Evolutionary conservation across 257 asterid genomes (phyloP).

Genomic region (Petunia axillaris): DNA sequence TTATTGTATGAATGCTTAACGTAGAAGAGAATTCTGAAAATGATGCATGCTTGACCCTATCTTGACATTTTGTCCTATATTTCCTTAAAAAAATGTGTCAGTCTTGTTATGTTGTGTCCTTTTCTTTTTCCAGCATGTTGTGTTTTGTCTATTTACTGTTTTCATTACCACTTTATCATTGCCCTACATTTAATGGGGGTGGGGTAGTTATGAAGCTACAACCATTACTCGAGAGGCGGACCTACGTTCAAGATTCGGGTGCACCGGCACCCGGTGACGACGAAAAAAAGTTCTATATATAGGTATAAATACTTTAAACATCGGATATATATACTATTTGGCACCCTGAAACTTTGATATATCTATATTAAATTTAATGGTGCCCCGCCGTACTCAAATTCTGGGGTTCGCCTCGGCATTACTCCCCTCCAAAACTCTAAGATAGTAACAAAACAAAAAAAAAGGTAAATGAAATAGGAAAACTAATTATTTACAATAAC

Average conservation of each 20-base stretch:
- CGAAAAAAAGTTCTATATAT: no score
- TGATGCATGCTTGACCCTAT: neutral
- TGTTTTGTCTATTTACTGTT: neutral
- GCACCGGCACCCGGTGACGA: no score
- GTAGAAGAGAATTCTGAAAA: neutral
- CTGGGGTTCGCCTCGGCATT: neutral
- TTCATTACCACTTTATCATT: no score
- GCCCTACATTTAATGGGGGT: no score
- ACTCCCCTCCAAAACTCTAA: slow-evolving; percentile 28
- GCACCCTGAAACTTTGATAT: no score
- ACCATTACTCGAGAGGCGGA: no score
- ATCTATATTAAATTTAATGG: no score
- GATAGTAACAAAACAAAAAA: neutral
- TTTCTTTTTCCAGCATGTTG: neutral
- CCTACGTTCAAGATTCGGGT: no score
- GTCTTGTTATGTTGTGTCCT: neutral
- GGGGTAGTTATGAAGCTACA: no score
- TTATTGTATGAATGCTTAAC: neutral
- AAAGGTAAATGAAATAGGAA: neutral
- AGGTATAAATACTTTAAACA: no score
- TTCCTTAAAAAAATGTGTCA: neutral
- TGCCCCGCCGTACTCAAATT: no score
- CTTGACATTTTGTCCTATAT: neutral
- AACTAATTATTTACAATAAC: neutral
- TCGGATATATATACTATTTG: no score